Percentiles rank a stretch among this genome's conserved stretches.
Conservation (phyloP, 345 rosid genomes). For the Trapa bicornis region DNA sequence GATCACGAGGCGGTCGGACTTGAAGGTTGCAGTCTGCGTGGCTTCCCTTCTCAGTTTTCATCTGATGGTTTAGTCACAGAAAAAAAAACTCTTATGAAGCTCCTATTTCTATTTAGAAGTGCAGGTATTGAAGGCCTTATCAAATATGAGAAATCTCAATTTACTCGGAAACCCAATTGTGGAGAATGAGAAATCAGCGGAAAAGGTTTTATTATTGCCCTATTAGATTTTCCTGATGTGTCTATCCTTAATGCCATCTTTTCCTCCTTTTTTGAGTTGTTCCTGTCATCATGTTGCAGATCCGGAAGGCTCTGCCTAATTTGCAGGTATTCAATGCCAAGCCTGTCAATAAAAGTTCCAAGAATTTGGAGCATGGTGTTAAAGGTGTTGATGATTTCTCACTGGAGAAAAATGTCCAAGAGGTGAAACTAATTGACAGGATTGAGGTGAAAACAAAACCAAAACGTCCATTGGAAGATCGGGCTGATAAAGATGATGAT, state of each 20-base stretch:
- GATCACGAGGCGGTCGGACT: conserved; percentile 50
- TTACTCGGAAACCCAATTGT: conserved; percentile 73
- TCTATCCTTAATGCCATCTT: not conserved
- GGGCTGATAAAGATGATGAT: conserved; percentile 8
- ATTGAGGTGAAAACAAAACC: conserved; percentile 10
- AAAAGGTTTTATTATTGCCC: conserved; percentile 34
- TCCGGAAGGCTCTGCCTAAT: conserved; percentile 34
- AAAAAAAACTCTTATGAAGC: not conserved
- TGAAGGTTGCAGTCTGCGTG: conserved; percentile 39
- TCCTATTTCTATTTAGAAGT: not conserved
- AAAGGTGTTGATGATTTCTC: conserved; percentile 13
- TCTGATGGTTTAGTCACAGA: not conserved
- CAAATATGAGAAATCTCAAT: conserved; percentile 58
- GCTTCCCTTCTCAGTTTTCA: not conserved
- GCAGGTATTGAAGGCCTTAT: conserved; percentile 53
- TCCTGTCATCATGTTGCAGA: conserved; percentile 27
- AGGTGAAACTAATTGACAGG: conserved; percentile 15
- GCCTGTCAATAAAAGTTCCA: conserved; percentile 37
- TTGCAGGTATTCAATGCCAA: conserved; percentile 68
- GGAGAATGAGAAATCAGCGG: conserved; percentile 47
- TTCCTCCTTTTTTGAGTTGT: not conserved
- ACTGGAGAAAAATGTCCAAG: conserved; percentile 12
- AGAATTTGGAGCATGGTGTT: conserved; percentile 14
- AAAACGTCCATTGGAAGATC: conserved; percentile 7
- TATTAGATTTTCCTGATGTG: not conserved